These are phyloP conservation scores for Talaromyces marneffei DNA, from an alignment of 2,329 filamentous ascomycete species.

Conservation along the genomic window DNA sequence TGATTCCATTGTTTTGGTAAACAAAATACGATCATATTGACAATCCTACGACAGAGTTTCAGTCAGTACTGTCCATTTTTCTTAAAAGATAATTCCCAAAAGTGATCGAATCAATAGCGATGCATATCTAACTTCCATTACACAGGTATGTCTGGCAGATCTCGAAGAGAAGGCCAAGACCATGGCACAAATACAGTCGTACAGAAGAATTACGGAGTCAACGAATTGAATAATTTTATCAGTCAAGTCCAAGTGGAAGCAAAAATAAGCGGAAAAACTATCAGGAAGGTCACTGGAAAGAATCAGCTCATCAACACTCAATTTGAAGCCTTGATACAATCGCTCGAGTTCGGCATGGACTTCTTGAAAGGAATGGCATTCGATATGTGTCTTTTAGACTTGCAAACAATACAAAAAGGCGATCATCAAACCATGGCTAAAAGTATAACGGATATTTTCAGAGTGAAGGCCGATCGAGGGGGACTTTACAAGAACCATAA, in stretches of 20 bases:
- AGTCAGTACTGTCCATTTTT: not conserved
- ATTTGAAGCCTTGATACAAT: not conserved
- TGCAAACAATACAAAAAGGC: not conserved
- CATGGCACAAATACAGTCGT: not conserved
- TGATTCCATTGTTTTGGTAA: not conserved
- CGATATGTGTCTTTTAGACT: not conserved
- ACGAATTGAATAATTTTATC: not conserved
- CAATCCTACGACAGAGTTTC: not conserved
- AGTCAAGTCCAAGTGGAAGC: not conserved
- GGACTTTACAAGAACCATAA: not conserved
- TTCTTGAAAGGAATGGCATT: not conserved
- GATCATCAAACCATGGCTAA: not conserved
- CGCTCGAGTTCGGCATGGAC: not conserved
- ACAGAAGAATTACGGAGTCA: not conserved
- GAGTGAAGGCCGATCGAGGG: not conserved
- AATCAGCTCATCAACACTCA: not conserved
- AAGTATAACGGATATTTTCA: not conserved
- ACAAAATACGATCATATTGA: not conserved
- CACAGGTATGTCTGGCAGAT: not conserved
- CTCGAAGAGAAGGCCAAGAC: not conserved
- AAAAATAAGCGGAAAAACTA: not conserved
- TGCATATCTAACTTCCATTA: not conserved
- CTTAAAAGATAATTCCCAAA: not conserved
- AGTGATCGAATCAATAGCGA: not conserved
- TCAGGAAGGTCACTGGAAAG: not conserved